Percentiles rank a stretch among this genome's conserved stretches.
phyloP scores from a whole-genome alignment of 2,329 filamentous ascomycete species.

The Aspergillus fumigatiaffinis region DNA sequence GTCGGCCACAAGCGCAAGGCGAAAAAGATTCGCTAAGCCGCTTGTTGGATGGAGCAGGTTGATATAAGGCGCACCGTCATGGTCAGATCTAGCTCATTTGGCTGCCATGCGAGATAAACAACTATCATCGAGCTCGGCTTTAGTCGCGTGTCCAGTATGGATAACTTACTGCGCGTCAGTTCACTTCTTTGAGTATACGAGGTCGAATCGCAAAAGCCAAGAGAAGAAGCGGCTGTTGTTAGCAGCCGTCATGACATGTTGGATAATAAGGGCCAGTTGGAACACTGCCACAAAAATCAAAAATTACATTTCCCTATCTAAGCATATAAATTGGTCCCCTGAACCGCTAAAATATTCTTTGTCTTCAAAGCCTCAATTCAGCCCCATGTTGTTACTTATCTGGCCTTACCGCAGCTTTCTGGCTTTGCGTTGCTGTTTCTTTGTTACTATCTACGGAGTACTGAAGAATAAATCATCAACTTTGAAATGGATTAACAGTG shows the following conservation, averaged over 20 bases:
- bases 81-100: background rate
- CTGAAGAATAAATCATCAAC: no score
- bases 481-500: no score
- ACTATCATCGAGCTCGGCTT: background rate
- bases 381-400: background rate
- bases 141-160: background rate
- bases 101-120: background rate
- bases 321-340: background rate
- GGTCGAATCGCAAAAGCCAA: background rate
- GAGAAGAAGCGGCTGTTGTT: background rate
- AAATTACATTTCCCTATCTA: background rate
- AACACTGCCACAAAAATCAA: background rate
- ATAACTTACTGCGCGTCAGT: background rate
- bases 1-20: background rate
- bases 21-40: background rate
- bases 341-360: background rate
- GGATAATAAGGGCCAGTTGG: background rate
- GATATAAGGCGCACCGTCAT: background rate
- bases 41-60: background rate
- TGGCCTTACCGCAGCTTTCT: background rate
- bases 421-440: background rate
- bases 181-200: background rate
- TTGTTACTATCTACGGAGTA: background rate
- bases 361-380: background rate
- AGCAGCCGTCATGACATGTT: background rate